These are phyloP conservation scores for Zymoseptoria passerinii DNA, from an alignment of 2,329 filamentous ascomycete species.

Conservation along the genomic window DNA sequence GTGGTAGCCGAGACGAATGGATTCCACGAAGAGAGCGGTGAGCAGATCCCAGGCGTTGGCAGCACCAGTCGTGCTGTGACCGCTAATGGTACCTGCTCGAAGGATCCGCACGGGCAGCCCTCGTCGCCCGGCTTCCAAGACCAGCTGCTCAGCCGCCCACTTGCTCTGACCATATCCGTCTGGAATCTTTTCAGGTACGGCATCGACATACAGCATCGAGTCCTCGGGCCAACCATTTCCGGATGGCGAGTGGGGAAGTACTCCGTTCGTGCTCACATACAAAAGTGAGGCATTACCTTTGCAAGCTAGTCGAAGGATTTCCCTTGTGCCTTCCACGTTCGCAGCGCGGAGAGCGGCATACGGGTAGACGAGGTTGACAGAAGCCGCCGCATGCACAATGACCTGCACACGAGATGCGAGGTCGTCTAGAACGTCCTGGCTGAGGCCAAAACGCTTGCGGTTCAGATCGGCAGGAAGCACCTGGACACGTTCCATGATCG, in stretches of 20 bases:
- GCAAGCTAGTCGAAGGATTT: slow-evolving; percentile 63
- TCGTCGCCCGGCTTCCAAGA: slow-evolving; percentile 58
- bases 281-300: slow-evolving; percentile 63
- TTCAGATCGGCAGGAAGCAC: slow-evolving; percentile 67
- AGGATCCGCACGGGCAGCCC: slow-evolving; percentile 64
- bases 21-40: slow-evolving; percentile 68
- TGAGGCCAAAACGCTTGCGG: slow-evolving; percentile 59
- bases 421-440: slow-evolving; percentile 55
- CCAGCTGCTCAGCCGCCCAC: slow-evolving; percentile 71
- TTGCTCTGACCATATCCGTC: slow-evolving; percentile 76
- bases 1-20: slow-evolving; percentile 60
- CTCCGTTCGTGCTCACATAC: slow-evolving; percentile 73
- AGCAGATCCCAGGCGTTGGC: slow-evolving; percentile 73
- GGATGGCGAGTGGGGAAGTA: slow-evolving; percentile 57
- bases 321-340: slow-evolving; percentile 71
- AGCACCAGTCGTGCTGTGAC: slow-evolving; percentile 65
- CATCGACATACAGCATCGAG: slow-evolving; percentile 56
- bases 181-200: slow-evolving; percentile 59
- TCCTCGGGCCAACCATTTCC: slow-evolving; percentile 64
- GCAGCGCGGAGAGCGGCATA: slow-evolving; percentile 66
- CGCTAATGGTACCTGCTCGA: slow-evolving; percentile 68
- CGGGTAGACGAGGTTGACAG: slow-evolving; percentile 73
- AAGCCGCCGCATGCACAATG: slow-evolving; percentile 68
- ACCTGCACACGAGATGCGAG: slow-evolving; percentile 60
- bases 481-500: slow-evolving; percentile 68